Evolutionary conservation across 345 rosid species (phyloP).

Genomic region (Firmiana major): DNA sequence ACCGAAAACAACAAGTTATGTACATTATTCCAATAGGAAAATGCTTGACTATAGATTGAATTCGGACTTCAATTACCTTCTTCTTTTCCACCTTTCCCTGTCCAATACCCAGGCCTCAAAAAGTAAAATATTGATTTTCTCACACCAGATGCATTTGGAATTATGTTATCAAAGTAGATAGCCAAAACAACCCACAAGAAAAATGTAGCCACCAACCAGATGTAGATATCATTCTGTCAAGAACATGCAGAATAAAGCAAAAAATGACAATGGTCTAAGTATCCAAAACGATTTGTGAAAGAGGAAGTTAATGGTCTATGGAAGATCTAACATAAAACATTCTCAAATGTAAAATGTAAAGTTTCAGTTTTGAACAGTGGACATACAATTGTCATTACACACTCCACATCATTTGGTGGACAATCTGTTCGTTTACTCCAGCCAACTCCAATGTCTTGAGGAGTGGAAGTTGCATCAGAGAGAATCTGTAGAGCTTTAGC

Average conservation of each 20-base stretch:
- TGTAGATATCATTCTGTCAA: conserved; percentile 71
- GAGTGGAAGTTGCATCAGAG: conserved; percentile 61
- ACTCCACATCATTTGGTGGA: conserved; percentile 41
- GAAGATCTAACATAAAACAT: no score
- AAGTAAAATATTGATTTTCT: conserved; percentile 75
- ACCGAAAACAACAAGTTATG: conserved; percentile 10
- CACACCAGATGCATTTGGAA: conserved; percentile 75
- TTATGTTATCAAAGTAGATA: conserved; percentile 77
- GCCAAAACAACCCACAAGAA: conserved; percentile 69
- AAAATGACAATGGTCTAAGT: no score
- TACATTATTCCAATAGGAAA: neutral
- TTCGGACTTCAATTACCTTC: conserved; percentile 48
- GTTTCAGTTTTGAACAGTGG: neutral
- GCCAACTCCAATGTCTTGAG: conserved; percentile 70
- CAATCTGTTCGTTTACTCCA: conserved; percentile 69
- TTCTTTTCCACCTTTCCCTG: conserved; percentile 76
- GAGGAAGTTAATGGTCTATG: no score
- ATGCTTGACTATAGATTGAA: conserved; percentile 4
- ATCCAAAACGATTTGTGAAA: no score
- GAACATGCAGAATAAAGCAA: conserved; percentile 13
- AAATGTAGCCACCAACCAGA: conserved; percentile 64
- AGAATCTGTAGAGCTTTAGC: conserved; percentile 54
- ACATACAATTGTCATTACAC: conserved; percentile 75
- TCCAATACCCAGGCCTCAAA: conserved; percentile 80
- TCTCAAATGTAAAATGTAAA: no score